Evolutionary conservation across 1,284 basidiomycete species (phyloP).

Genomic region (Tilletia horrida): DNA sequence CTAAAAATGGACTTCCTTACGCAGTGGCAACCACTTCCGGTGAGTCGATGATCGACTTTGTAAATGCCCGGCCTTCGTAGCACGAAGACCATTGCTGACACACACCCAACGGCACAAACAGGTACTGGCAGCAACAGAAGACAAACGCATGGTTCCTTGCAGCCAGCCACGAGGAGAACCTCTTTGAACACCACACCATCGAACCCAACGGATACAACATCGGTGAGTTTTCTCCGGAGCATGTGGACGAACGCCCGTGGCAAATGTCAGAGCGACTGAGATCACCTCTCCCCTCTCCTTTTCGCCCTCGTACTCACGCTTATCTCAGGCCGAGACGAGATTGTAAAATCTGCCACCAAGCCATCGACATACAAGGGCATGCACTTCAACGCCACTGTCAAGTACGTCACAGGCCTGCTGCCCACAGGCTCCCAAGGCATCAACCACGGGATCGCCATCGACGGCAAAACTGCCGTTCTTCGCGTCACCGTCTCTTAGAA

Average conservation of each 20-base stretch:
- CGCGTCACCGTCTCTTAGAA: slow-evolving; percentile 28
- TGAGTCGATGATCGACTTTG: too few species aligned
- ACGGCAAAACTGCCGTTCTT: slow-evolving; percentile 40
- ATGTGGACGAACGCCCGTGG: too few species aligned
- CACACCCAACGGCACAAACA: neutral
- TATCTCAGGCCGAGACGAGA: slow-evolving; percentile 15
- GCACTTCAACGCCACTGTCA: slow-evolving; percentile 60
- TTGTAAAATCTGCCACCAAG: neutral
- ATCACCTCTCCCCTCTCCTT: neutral
- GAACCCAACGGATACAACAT: slow-evolving; percentile 63
- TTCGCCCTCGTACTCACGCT: neutral
- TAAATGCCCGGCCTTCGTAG: too few species aligned
- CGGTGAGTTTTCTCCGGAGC: neutral
- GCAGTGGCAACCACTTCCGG: neutral
- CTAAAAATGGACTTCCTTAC: too few species aligned
- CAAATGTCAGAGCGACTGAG: too few species aligned
- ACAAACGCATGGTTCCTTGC: slow-evolving; percentile 37
- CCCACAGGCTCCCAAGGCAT: slow-evolving; percentile 60
- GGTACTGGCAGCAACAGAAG: slow-evolving; percentile 29
- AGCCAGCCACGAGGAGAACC: slow-evolving; percentile 58
- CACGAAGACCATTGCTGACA: too few species aligned
- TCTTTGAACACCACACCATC: slow-evolving; percentile 66
- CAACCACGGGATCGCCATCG: slow-evolving; percentile 57
- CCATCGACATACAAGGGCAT: slow-evolving; percentile 8
- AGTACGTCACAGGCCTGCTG: slow-evolving; percentile 61